Base-by-base conservation (phyloP, 2,329 filamentous ascomycete genomes). In the Microdochium trichocladiopsis region DNA sequence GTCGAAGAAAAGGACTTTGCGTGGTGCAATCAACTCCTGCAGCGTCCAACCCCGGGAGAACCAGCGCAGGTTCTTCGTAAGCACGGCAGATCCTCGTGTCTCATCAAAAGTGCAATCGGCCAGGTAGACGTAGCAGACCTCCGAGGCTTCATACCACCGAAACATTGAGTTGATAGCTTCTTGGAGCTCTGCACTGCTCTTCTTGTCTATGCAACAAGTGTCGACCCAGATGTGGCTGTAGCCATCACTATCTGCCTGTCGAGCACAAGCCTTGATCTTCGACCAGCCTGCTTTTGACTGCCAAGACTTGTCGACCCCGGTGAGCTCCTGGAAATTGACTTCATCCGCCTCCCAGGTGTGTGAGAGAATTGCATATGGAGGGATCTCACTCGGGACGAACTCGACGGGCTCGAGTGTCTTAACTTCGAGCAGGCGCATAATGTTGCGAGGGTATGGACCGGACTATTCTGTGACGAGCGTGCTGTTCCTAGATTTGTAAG, bases 311-410 rank as follows among this genome's bases (percentile, higher is more conserved):
- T 23, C 41, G 21, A 10, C 6, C 16, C n/a, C 5, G 3, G 22
- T 18, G n/a, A 61, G 52, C 52, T 61, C 55, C 22, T 59, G 58
- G 45, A 58, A 57, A 3, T 55, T 59, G 33, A 65, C 60, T 48
- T 67, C 65, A 3, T 64, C 63, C 2, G 55, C 36, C 9, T 55
- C 59, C 59, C 63, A 65, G n/a, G 62, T 65, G 54, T 67, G 65
- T 14, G 65, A 67, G 12, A 67, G 53, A 37, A 56, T 56, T 25
- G 64, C 61, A 56, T 57, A 63, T 48, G 53, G 28, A 8, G 28
- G 28, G 14, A 31, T 14, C 8, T 31, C 28, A 14, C 8, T 22
- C 6, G n/a, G n/a, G 14, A 45, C 11, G 41, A 45, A 45, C 41
- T 21, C 41, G n/a, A 22, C 18, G 10, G 21, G 41, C 41, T 22